phyloP scores from a whole-genome alignment of 2,329 filamentous ascomycete species.

The Beauveria bassiana region DNA sequence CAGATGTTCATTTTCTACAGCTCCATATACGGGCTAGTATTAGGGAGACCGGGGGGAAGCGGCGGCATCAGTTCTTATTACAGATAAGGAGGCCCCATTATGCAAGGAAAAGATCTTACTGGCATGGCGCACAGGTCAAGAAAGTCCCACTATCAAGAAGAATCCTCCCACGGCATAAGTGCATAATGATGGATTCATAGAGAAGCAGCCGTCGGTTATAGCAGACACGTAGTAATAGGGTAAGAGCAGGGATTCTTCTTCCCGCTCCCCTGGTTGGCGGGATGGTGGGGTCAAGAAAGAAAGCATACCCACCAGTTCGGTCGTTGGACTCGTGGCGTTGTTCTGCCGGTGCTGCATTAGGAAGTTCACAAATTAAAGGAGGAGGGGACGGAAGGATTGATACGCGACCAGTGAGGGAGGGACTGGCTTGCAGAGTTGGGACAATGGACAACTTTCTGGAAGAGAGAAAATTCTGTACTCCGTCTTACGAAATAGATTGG shows the following conservation, averaged over 20 bases:
- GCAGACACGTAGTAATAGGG: not conserved
- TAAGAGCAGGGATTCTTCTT: not conserved
- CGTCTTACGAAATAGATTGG: too few species aligned
- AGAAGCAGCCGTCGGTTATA: not conserved
- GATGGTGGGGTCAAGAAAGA: too few species aligned
- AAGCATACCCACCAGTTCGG: not conserved
- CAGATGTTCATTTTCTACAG: too few species aligned
- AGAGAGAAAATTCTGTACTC: too few species aligned
- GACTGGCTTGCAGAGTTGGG: too few species aligned
- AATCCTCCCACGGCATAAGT: not conserved
- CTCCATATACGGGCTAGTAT: not conserved
- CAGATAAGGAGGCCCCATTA: not conserved
- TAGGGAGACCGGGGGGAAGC: not conserved
- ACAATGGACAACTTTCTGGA: too few species aligned
- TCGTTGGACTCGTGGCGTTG: not conserved
- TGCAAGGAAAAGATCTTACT: not conserved
- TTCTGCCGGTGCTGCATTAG: too few species aligned
- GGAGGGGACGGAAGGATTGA: too few species aligned
- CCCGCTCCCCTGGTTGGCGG: not conserved
- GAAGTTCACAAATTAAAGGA: too few species aligned
- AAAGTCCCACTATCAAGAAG: not conserved
- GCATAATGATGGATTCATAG: not conserved
- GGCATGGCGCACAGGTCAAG: not conserved
- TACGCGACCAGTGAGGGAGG: too few species aligned
- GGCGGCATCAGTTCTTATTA: too few species aligned